Evolutionary conservation across 73 alveolate species (phyloP).

Genomic region (Uronychia setigera): DNA sequence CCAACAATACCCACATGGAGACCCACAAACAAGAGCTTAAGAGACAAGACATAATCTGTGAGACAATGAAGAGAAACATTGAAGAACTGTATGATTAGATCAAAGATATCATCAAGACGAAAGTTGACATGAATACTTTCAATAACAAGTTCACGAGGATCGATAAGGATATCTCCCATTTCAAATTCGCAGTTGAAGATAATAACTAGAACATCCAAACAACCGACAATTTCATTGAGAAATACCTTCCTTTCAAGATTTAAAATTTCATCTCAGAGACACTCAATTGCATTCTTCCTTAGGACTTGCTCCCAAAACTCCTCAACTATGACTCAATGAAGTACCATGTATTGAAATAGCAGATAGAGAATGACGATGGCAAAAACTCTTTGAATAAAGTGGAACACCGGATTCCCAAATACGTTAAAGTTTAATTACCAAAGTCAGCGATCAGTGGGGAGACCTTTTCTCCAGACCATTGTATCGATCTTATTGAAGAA

Average conservation of each 20-base stretch:
- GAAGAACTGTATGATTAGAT: conserved; percentile 17
- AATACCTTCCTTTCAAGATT: conserved; percentile 58
- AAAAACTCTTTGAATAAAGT: conserved; percentile 24
- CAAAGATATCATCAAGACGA: background rate
- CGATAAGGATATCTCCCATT: conserved; percentile 12
- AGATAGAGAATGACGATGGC: conserved; percentile 29
- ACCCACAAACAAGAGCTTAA: conserved; percentile 26
- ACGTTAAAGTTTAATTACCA: background rate
- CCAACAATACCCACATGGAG: conserved; percentile 3
- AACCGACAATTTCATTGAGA: conserved; percentile 68
- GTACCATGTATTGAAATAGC: background rate
- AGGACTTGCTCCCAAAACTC: background rate
- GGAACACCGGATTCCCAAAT: background rate
- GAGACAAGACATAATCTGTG: conserved; percentile 21
- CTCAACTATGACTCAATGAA: conserved; percentile 1
- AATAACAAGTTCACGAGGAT: background rate
- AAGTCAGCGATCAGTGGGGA: background rate
- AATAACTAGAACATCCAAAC: conserved; percentile 10
- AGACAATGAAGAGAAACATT: conserved; percentile 19
- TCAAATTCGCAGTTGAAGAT: conserved; percentile 11
- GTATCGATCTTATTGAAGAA: background rate
- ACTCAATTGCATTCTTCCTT: conserved; percentile 12
- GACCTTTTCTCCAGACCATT: background rate
- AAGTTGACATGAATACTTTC: conserved; percentile 7
- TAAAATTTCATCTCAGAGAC: conserved; percentile 41